These are phyloP conservation scores for Pichia sp. DNA, from an alignment of 1,139 yeast species.

Conservation along the genomic window DNA sequence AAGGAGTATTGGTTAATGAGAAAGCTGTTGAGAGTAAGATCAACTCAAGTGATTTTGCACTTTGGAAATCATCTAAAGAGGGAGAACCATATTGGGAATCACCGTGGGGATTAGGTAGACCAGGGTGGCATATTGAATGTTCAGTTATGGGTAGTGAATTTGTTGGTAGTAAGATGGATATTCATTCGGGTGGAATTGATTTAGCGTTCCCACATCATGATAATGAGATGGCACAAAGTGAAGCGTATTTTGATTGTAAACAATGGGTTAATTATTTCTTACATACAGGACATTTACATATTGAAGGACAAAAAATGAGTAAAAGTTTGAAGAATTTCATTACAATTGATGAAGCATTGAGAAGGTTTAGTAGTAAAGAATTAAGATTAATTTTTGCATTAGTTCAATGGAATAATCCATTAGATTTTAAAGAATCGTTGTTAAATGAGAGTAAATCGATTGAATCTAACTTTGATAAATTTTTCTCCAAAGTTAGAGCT, in stretches of 20 bases:
- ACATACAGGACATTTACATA: slow-evolving; percentile 96
- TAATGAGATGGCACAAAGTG: slow-evolving; percentile 94
- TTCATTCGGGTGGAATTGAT: slow-evolving; percentile 96
- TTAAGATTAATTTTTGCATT: slow-evolving; percentile 84
- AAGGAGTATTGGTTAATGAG: slow-evolving; percentile 68
- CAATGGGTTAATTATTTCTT: slow-evolving; percentile 97
- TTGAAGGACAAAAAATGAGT: slow-evolving; percentile 97
- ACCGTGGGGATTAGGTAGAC: slow-evolving; percentile 97
- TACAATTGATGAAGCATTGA: slow-evolving; percentile 85
- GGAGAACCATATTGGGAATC: slow-evolving; percentile 97
- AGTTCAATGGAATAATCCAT: slow-evolving; percentile 86
- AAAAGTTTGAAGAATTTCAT: slow-evolving; percentile 91
- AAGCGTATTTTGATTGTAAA: slow-evolving; percentile 78
- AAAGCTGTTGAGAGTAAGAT: slow-evolving; percentile 45
- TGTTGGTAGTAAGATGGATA: slow-evolving; percentile 77
- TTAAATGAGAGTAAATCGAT: slow-evolving; percentile 67
- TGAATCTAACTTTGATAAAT: slow-evolving; percentile 71
- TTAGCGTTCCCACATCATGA: slow-evolving; percentile 99
- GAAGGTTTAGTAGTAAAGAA: slow-evolving; percentile 66
- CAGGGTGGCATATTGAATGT: slow-evolving; percentile 99
- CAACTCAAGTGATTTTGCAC: slow-evolving; percentile 81
- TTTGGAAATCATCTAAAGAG: slow-evolving; percentile 94
- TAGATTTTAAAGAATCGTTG: slow-evolving; percentile 83
- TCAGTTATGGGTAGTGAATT: slow-evolving; percentile 97
- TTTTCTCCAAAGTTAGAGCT: slow-evolving; percentile 79